These are phyloP conservation scores for Cladorrhinum sp. DNA, from an alignment of 2,329 filamentous ascomycete genomes.

Conservation along the genomic window DNA sequence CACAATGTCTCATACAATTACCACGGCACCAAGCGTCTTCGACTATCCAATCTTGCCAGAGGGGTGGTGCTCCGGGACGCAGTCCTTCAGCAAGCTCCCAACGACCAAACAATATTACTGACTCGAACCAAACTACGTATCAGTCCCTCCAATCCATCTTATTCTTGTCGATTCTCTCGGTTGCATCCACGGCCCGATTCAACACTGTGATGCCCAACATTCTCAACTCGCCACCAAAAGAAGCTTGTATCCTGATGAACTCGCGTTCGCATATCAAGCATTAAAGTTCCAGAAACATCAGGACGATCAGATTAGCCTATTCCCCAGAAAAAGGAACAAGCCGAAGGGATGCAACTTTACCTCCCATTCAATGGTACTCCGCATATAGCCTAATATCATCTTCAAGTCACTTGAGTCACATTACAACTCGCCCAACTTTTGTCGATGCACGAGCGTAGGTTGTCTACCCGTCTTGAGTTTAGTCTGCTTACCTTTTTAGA, in stretches of 20 bases:
- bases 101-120: too few relatives aligned
- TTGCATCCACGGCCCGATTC: not conserved
- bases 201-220: not conserved
- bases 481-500: not conserved
- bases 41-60: too few relatives aligned
- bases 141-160: not conserved
- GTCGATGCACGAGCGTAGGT: not conserved
- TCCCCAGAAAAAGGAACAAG: not conserved
- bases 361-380: not conserved
- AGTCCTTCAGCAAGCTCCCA: too few relatives aligned
- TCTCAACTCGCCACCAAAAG: not conserved
- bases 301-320: not conserved
- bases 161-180: not conserved
- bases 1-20: too few relatives aligned
- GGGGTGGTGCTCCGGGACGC: too few relatives aligned
- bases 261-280: not conserved
- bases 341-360: not conserved
- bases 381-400: constrained; percentile 3
- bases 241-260: not conserved
- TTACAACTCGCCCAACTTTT: not conserved
- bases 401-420: constrained; percentile 1
- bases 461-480: not conserved
- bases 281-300: not conserved
- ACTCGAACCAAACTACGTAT: too few relatives aligned
- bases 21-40: too few relatives aligned